phyloP scores from a whole-genome alignment of 1,284 basidiomycete genomes.

The Ustilago xerochloae region DNA sequence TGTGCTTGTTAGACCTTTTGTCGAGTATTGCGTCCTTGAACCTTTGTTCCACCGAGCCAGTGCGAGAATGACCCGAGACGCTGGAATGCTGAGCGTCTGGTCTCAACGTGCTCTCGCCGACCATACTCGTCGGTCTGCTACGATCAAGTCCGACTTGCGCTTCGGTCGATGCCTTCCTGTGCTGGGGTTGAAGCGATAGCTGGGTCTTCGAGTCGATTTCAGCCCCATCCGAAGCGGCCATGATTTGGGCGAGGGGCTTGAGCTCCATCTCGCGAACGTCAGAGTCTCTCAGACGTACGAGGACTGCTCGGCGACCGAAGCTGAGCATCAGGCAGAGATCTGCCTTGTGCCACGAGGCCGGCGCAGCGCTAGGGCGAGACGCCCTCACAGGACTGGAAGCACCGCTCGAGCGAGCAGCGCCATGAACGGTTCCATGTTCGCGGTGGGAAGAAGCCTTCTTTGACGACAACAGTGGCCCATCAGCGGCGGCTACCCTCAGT shows the following conservation, averaged over 20 bases:
- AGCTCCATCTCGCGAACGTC: constrained; percentile 57
- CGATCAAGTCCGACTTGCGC: constrained; percentile 4
- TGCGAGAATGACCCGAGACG: constrained; percentile 16
- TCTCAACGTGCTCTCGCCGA: neutral
- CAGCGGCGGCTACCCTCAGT: constrained; percentile 31
- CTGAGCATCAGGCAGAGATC: constrained; percentile 55
- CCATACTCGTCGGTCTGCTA: constrained; percentile 16
- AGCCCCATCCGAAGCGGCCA: constrained; percentile 1
- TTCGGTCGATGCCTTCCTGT: neutral
- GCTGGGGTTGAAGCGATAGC: constrained; percentile 18
- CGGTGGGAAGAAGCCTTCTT: constrained; percentile 19
- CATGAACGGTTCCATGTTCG: constrained; percentile 5
- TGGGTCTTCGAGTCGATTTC: constrained; percentile 2
- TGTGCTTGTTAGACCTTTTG: constrained; percentile 36
- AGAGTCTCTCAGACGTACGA: constrained; percentile 52
- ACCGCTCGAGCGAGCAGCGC: neutral
- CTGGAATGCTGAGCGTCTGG: constrained; percentile 6
- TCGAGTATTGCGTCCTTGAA: constrained; percentile 30
- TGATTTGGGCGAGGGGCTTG: constrained; percentile 35
- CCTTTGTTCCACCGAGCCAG: constrained; percentile 32
- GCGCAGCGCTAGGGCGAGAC: constrained; percentile 17
- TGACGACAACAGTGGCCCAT: constrained; percentile 32
- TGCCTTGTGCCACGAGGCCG: constrained; percentile 47
- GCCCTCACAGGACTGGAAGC: constrained; percentile 3
- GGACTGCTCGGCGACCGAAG: constrained; percentile 51